Evolutionary conservation across 345 rosid genomes (phyloP), one percentile per base, ranked within the genome.

Genomic region (Cardamine resedifolia): DNA sequence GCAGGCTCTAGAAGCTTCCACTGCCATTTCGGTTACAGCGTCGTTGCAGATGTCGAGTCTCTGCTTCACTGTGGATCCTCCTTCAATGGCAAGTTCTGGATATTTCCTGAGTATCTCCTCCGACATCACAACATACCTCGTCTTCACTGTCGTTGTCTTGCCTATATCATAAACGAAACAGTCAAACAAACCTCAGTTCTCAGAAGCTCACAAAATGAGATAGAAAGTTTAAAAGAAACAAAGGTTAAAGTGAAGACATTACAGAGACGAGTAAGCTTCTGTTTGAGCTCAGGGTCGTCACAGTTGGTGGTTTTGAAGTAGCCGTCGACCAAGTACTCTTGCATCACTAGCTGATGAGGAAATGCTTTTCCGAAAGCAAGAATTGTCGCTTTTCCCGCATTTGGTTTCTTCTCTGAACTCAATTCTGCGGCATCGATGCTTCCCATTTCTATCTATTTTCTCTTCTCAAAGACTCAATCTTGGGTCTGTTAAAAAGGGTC

Each of bases 301-400:
- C 99, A 92, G 31, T 87, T 95, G 83, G 97, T 95, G 85, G 81
- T 84, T 81, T 67, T 86, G 82, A 95, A 91, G 74, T 88, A 92
- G 14, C 96, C 98, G 75, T 95, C 97, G 57, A 95, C 98, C 47
- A 95, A 85, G 58, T 82, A 88, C 58, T 90, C 98, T 71, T 95
- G 99, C 94, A 92, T 88, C 43, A 92, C 94, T 30, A 95, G 97
- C 85, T 95, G 99, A 77, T 84, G 84, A 66, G 99, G 99, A 76
- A 95, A 95, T 31, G 98, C 99, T 83, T 92, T 90, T 55, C 97
- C 96, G 1, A 88, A 79, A 31, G 96, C 88, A 78, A 93, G 83
- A 71, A 93, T 88, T 20, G 96, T 83, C 3, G 98, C 98, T 81
- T 88, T 92, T 6, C 96, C 87, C 1, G 79, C 80, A 36, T 15